Evolutionary conservation across 495 filamentous ascomycete genomes (phyloP), one percentile per base, ranked within the genome.

Genomic region (Podospora pseudoanserina): DNA sequence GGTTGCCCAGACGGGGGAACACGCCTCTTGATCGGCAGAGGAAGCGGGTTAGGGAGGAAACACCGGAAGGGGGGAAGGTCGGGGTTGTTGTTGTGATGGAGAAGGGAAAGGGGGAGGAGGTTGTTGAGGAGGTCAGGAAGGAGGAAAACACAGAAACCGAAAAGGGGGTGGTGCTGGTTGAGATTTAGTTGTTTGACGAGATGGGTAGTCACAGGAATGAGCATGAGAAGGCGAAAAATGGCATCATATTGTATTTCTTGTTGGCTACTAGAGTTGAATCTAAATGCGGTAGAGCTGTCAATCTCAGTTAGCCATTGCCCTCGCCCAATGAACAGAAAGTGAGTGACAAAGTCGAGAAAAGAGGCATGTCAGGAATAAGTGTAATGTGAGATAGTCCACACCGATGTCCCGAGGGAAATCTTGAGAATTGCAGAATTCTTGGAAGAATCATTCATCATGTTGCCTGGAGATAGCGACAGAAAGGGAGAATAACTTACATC

Each of bases 381-480:
- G 61, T 72, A 75, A 78, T 79, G 76, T 79, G 74, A 71, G 61
- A 68, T 68, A 67, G 67, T 77, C 75, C 68, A 74, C 75, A 77
- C 5, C 18, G 61, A 28, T 49, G n/a, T 27, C 59, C 60, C 68
- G 64, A 39, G 39, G 72, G 68, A 57, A 54, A 78, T 63, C 72
- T 82, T 86, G 70, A 82, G 83, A 75, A 84, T 86, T 86, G 84
- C 84, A 86, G 84, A 86, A 85, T 82, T 82, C 82, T 80, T 81
- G 68, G 73, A 71, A 75, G 73, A 80, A 76, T 83, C 79, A 83
- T 83, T 75, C 83, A 84, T 79, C 72, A 73, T 64, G 64, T 55
- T 60, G 30, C 23, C 49, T 34, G 32, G n/a, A 20, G 15, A 39
- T 16, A 28, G 7, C 18, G 30, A 32, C 34, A 65, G 30, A 65